Evolutionary conservation across 768 basidiomycete species (phyloP).

Genomic region (Rhizopogon vinicolor): DNA sequence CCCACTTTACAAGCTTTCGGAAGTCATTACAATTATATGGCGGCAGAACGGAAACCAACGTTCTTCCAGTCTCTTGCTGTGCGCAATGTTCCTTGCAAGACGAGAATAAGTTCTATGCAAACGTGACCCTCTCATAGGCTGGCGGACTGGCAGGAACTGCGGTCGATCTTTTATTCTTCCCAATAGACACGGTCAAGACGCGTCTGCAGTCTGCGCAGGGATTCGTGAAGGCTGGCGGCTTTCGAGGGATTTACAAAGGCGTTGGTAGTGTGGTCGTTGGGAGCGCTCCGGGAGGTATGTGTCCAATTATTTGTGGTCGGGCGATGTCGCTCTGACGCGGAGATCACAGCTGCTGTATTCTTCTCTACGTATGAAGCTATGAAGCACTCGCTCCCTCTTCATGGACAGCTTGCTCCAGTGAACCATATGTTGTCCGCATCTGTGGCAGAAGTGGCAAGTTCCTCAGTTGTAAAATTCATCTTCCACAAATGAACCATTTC

Average conservation of each 20-base stretch:
- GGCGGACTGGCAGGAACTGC: constrained; percentile 90
- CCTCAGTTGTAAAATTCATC: constrained; percentile 6
- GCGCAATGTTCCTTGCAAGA: constrained; percentile 15
- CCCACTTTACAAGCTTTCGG: too few relatives aligned
- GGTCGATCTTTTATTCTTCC: constrained; percentile 95
- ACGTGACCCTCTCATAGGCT: constrained; percentile 43
- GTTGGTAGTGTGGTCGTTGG: constrained; percentile 93
- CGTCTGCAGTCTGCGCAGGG: constrained; percentile 87
- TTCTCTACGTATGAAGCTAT: constrained; percentile 92
- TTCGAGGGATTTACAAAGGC: constrained; percentile 88
- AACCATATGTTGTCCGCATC: constrained; percentile 60
- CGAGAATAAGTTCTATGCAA: constrained; percentile 9
- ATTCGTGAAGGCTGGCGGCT: constrained; percentile 81
- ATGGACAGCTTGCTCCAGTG: constrained; percentile 58
- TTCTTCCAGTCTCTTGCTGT: constrained; percentile 46
- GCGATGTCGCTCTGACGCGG: not conserved
- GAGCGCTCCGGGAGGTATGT: constrained; percentile 88
- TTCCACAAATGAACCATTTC: constrained; percentile 7
- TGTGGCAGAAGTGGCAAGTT: constrained; percentile 51
- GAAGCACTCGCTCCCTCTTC: constrained; percentile 68
- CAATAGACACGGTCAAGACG: constrained; percentile 96
- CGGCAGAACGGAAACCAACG: constrained; percentile 28
- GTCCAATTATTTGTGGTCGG: not conserved
- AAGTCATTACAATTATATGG: too few relatives aligned
- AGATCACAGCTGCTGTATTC: constrained; percentile 79